Percentiles rank a stretch among this genome's conserved stretches.
These are phyloP conservation scores for Erysimum pusillum DNA, from an alignment of 441 rosid species.

Conservation along the genomic window DNA sequence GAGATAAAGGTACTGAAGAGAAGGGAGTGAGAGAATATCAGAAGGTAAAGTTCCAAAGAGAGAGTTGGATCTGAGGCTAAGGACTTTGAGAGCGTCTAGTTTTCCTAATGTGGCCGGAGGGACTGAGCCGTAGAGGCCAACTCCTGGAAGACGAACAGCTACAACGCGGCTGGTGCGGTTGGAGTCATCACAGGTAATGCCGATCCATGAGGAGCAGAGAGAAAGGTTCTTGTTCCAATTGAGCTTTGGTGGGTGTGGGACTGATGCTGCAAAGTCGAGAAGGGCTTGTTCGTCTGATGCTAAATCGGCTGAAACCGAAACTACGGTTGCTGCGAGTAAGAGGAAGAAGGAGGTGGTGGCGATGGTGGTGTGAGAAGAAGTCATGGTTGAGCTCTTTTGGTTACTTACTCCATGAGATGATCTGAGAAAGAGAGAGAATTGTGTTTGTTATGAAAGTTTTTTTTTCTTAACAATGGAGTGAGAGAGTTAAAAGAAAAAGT, in stretches of 20 bases:
- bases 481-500: conserved; percentile 36
- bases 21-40: conserved; percentile 60
- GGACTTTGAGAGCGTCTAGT: conserved; percentile 57
- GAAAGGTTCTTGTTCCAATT: conserved; percentile 63
- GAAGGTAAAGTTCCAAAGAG: conserved; percentile 62
- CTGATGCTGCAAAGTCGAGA: conserved; percentile 59
- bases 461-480: not conserved
- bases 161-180: conserved; percentile 48
- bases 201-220: conserved; percentile 67
- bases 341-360: conserved; percentile 41
- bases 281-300: conserved; percentile 65
- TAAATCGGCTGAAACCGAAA: conserved; percentile 51
- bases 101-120: conserved; percentile 57
- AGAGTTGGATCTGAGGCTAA: conserved; percentile 70
- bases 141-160: conserved; percentile 63
- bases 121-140: conserved; percentile 64
- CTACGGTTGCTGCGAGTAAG: conserved; percentile 25
- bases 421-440: conserved; percentile 15
- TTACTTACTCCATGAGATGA: conserved; percentile 38
- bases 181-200: conserved; percentile 59
- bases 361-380: conserved; percentile 28
- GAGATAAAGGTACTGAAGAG: conserved; percentile 59
- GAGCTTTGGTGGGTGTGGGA: conserved; percentile 64
- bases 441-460: not conserved
- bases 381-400: conserved; percentile 35